Evolutionary conservation across 805 yeast genomes (phyloP).

Genomic region (Nakazawaea wyomingensis): DNA sequence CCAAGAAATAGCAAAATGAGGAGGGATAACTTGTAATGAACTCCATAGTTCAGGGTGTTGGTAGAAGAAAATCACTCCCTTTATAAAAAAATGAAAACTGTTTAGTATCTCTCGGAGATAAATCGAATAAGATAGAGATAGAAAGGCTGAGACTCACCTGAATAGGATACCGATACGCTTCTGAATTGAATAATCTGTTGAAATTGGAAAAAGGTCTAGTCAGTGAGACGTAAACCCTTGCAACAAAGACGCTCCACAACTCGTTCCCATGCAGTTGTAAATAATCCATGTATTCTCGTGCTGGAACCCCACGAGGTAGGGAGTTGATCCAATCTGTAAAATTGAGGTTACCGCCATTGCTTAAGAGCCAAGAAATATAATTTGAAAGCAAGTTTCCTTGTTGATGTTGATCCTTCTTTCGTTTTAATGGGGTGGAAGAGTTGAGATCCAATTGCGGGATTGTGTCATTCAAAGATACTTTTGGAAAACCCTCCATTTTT

Average conservation of each 20-base stretch:
- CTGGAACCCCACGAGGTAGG: background rate
- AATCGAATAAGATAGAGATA: too few relatives aligned
- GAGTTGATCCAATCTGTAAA: background rate
- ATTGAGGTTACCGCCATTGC: background rate
- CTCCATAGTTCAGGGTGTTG: conserved; percentile 9
- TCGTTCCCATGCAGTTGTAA: background rate
- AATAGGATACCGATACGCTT: conserved; percentile 7
- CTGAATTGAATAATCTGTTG: conserved; percentile 7
- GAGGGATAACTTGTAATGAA: conserved; percentile 9
- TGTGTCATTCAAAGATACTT: background rate
- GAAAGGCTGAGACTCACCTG: conserved; percentile 2
- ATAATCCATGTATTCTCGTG: background rate
- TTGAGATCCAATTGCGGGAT: background rate
- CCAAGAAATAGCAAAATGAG: conserved; percentile 10
- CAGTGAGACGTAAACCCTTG: conserved; percentile 6
- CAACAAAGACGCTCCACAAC: background rate
- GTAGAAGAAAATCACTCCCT: conserved; percentile 10
- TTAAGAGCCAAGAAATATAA: background rate
- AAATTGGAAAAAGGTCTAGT: conserved; percentile 9
- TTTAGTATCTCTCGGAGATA: background rate
- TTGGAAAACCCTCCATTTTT: background rate
- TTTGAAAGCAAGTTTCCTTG: background rate
- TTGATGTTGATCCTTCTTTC: background rate
- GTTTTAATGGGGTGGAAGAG: background rate
- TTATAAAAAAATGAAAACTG: background rate